A percentile compares a stretch with the other conserved stretches of the same genome.
These are phyloP conservation scores for Phytophthora boehmeriae DNA, from an alignment of 352 stramenopile species.

Conservation along the genomic window DNA sequence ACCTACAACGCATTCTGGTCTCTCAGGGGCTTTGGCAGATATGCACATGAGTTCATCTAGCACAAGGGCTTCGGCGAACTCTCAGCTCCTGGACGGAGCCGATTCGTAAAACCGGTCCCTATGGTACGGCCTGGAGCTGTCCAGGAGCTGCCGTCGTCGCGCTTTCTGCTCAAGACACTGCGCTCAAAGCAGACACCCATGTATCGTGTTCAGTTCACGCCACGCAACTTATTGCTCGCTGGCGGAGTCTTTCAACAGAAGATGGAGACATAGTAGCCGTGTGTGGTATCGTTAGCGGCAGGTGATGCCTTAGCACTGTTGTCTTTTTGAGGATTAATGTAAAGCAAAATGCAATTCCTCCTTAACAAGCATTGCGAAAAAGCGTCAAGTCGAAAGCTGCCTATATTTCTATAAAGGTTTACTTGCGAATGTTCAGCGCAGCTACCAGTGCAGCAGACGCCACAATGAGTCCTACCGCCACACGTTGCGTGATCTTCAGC, in stretches of 20 bases:
- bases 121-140: constrained; percentile 58
- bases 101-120: constrained; percentile 60
- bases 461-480: constrained; percentile 33
- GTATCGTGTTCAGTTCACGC: constrained; percentile 82
- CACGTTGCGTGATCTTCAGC: constrained; percentile 40
- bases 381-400: constrained; percentile 5
- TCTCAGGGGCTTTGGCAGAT: constrained; percentile 37
- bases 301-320: constrained; percentile 5
- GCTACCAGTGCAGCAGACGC: constrained; percentile 35
- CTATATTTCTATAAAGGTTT: constrained; percentile 1
- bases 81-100: constrained; percentile 29
- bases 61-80: constrained; percentile 5
- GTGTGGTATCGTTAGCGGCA: constrained; percentile 3
- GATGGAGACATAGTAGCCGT: constrained; percentile 45
- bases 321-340: constrained; percentile 32
- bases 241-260: constrained; percentile 75
- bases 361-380: constrained; percentile 1
- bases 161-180: constrained; percentile 85
- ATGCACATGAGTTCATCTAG: constrained; percentile 38
- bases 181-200: constrained; percentile 87
- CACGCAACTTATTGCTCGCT: constrained; percentile 79
- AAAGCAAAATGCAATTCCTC: constrained; percentile 19
- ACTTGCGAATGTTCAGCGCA: constrained; percentile 38
- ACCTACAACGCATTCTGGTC: constrained; percentile 30
- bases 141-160: constrained; percentile 66